Conservation (phyloP, 1,284 basidiomycete genomes). For the Sanghuangporus baumii region DNA sequence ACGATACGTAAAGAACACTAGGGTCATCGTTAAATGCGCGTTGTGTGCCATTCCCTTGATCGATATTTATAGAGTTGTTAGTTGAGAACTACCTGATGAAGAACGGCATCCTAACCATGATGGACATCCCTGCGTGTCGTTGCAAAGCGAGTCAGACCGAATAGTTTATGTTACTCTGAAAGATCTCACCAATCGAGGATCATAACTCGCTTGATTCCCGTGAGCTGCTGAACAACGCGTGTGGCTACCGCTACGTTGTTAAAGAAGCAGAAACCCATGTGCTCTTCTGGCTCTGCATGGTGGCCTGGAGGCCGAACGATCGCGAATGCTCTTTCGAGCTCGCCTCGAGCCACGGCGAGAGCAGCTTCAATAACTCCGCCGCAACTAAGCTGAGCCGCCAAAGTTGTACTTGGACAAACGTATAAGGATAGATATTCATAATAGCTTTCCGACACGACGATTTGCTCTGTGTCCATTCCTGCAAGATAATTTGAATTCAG, state of each 20-base stretch:
- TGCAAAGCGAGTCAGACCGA: conserved; percentile 15
- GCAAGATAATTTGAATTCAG: conserved; percentile 14
- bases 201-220: conserved; percentile 72
- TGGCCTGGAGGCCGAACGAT: conserved; percentile 97
- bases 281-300: conserved; percentile 95
- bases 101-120: conserved; percentile 58
- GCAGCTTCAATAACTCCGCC: conserved; percentile 93
- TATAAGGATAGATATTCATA: conserved; percentile 92
- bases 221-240: conserved; percentile 68
- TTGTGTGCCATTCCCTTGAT: conserved; percentile 91
- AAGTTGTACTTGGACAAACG: conserved; percentile 81
- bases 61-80: background rate
- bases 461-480: conserved; percentile 73
- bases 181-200: conserved; percentile 89
- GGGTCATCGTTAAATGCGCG: conserved; percentile 91
- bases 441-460: conserved; percentile 67
- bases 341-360: conserved; percentile 78
- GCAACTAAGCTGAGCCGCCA: conserved; percentile 83
- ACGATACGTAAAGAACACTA: conserved; percentile 89
- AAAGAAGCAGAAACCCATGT: conserved; percentile 99
- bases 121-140: conserved; percentile 81
- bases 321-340: conserved; percentile 86
- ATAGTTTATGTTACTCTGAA: background rate
- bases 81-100: conserved; percentile 1
- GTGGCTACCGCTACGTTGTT: conserved; percentile 97